Evolutionary conservation across 2,329 filamentous ascomycete genomes (phyloP), one percentile per base, ranked within the genome.

Genomic region (Exophiala xenobiotica): DNA sequence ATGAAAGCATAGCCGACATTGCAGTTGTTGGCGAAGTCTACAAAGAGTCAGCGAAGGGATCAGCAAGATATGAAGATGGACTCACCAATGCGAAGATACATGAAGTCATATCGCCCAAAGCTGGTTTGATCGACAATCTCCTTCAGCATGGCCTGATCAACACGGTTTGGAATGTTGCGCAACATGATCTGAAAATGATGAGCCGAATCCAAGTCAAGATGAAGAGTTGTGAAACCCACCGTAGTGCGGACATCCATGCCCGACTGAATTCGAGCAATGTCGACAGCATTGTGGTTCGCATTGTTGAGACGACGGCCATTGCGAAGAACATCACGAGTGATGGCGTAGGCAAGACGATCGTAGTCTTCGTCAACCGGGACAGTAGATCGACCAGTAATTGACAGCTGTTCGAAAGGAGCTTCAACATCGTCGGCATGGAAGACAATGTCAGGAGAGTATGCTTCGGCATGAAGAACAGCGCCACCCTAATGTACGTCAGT

Each of bases 1-100:
- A 99, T 90, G 70, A 97, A 99, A 0, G 90, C 92, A 69, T 97
- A 97, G 39, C 93, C 93, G 52, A 97, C 92, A 67, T 90, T 91
- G 84, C 87, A 90, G 57, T 89, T 83, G 62, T 90, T 89, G 47
- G 82, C 83, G 61, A 91, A 91, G 67, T 91, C 88, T 76, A 41
- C 40, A 14, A 45, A 35, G 19, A 7, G 33, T 59, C 51, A 58
- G 51, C 42, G 27, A 43, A 11, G 5, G 16, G 23, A n/a, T 31
- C 12, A 12, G 41, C 7, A 38, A 37, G 9, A 19, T 48, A 12
- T 18, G 46, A 14, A 24, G 12, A 29, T 33, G n/a, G 19, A 57
- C 67, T 63, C 63, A 75, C 82, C 81, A 62, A 97, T 97, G 31
- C 93, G 85, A 46, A 97, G 74, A 67, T 99, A 99, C 77, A 95